These are phyloP conservation scores for Cyclotella sp. DNA, from an alignment of 108 stramenopile genomes.

Conservation along the genomic window DNA sequence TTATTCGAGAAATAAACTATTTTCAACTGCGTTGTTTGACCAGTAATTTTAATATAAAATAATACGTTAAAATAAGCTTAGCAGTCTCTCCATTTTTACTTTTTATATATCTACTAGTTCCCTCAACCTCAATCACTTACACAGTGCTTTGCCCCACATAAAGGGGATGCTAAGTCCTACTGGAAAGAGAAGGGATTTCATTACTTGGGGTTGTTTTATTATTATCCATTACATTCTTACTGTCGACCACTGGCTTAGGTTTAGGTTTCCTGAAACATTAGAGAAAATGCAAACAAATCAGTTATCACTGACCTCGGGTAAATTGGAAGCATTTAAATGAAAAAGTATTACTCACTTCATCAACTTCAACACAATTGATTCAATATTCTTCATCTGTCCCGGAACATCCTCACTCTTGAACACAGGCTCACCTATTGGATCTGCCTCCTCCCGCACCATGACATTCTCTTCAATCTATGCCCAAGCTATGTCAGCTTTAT, in stretches of 20 bases:
- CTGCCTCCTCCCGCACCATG: conserved; percentile 70
- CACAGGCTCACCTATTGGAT: conserved; percentile 81
- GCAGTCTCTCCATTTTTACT: no score
- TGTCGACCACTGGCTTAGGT: conserved; percentile 72
- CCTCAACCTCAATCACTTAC: no score
- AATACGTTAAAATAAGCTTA: no score
- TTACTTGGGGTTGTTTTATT: conserved; percentile 43
- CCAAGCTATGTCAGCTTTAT: conserved; percentile 69
- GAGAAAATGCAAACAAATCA: not conserved
- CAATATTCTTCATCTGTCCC: conserved; percentile 72
- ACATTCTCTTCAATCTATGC: conserved; percentile 84
- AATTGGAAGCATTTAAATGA: not conserved
- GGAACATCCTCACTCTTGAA: conserved; percentile 86
- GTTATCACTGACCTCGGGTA: not conserved
- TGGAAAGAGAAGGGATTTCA: no score
- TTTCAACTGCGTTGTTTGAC: no score
- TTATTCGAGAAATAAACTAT: no score
- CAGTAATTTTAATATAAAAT: no score
- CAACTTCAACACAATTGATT: conserved; percentile 67
- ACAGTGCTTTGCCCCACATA: no score
- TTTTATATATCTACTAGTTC: no score
- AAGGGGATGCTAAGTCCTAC: no score
- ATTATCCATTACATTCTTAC: conserved; percentile 52
- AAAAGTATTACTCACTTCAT: conserved; percentile 41
- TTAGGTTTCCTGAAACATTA: conserved; percentile 64